A percentile compares a stretch with the other conserved stretches of the same genome.
Conservation (phyloP, 352 stramenopile species). For the Phytopythium kandeliae region DNA sequence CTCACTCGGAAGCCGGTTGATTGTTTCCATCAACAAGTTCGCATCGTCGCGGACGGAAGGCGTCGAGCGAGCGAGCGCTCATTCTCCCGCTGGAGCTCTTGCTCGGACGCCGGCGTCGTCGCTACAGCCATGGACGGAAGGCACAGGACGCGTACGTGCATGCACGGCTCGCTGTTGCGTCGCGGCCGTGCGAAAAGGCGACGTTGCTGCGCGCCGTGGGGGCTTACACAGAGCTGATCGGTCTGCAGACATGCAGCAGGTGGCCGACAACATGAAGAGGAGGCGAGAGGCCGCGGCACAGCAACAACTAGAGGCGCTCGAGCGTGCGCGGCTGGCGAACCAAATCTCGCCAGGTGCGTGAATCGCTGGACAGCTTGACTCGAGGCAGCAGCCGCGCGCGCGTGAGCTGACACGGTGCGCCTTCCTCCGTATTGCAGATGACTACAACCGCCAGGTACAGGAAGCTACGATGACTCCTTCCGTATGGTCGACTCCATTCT, state of each 20-base stretch:
- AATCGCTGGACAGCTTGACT: not conserved
- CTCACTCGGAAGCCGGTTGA: not conserved
- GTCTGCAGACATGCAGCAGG: not conserved
- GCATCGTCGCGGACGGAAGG: not conserved
- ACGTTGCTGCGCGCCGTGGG: not conserved
- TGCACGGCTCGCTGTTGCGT: no score
- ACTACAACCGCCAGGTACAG: constrained; percentile 43
- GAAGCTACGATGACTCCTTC: not conserved
- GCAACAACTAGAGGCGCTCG: constrained; percentile 30
- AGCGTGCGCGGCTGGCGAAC: constrained; percentile 32
- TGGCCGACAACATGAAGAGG: constrained; percentile 8
- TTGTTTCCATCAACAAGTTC: constrained; percentile 10
- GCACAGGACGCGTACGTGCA: constrained; percentile 1
- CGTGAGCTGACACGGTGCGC: no score
- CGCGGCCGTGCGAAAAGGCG: not conserved
- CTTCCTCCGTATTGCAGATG: constrained; percentile 20
- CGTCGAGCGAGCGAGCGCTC: not conserved
- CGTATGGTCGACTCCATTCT: not conserved
- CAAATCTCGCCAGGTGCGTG: constrained; percentile 31
- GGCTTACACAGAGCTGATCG: not conserved
- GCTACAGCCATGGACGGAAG: not conserved
- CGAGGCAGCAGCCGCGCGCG: not conserved
- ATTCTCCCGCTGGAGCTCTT: not conserved
- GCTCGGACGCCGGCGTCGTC: not conserved
- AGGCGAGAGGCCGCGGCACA: constrained; percentile 27